Evolutionary conservation across 2,329 filamentous ascomycete species (phyloP), one percentile per base, ranked within the genome.

Genomic region (Chrysosporium keratinophilum): DNA sequence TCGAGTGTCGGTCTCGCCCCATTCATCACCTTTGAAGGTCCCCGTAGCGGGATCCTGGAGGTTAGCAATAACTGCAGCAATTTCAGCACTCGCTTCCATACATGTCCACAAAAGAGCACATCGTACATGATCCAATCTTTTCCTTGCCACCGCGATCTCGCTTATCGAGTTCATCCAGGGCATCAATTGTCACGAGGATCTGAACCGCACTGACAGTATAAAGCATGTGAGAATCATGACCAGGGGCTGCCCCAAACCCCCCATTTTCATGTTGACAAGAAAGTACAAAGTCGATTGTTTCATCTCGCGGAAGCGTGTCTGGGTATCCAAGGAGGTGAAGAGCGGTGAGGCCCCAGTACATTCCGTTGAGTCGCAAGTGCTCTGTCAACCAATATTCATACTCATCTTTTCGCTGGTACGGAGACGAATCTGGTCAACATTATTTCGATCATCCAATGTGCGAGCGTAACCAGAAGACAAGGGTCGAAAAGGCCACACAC

Each of bases 361-460:
- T 80, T 43, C 93, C 93, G 68, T 93, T 96, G 55, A 98, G 79
- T 57, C 93, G 88, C 61, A 98, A 78, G 69, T 98, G 93, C 71
- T 98, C 91, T 12, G 93, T 98, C 67, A 97, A 78, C 86, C 91
- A 96, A 75, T 97, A 98, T 70, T 96, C 89, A 63, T 95, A 83
- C 71, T 96, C 88, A 76, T 97, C 89, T 74, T 87, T 89, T 67
- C 86, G 84, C 82, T 85, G 44, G 23, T 49, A 37, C 35, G 20
- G 15, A 19, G 46, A 47, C 39, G 19, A 15, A 41, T 19, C 23
- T 44, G 40, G 50, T 53, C 50, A 53, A 53, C 34, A 54, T 43
- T 15, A 47, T 12, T 39, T 64, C 64, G 65, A 66, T 59, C 59
- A 60, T 14, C 15, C 48, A 17, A 47, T 23, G 19, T 10, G 28